Base-by-base conservation (phyloP, 1,284 basidiomycete species). In the Vanrija humicola region DNA sequence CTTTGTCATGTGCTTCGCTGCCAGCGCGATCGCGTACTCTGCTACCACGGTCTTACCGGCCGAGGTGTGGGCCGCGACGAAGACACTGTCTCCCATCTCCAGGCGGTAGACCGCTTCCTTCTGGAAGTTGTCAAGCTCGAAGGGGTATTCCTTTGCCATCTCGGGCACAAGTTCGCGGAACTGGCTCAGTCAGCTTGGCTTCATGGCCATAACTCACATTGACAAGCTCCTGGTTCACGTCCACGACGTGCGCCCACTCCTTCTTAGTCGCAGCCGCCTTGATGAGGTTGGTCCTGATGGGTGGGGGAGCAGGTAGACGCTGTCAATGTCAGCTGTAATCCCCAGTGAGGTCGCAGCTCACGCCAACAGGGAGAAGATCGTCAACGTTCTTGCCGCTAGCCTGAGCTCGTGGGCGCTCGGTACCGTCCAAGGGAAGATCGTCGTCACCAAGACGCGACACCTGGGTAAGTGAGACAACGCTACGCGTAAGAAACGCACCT, bases 31-130 rank as follows among this genome's bases (percentile, higher is more conserved):
- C 5, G 96, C 96, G 74, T 98, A 99, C 73, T 99, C 96, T 1
- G 96, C 95, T n/a, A 97, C 92, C 15, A 97, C 94, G 0, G 93
- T 96, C 77, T 98, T 97, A 48, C 93, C 93, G 25, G 94, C 94
- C 29, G 89, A 93, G 3, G 93, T 98, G 76, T 98, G 94, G 3
- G 94, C 94, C 6, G 94, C 94, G 16, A 98, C 94, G 75, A 99
- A 99, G 18, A 99, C 95, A 15, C 90, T 94, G 68, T 99, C 91
- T 16, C 94, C 95, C 81, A 91, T 88, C 75, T 99, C 96, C 14
- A 99, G 83, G 72, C 95, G 93, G 77, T 97, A 98, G 7, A 98
- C 90, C 0, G 96, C 96, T 76, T 98, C 92, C 76, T 98, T 98
- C 74, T 99, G 96, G 78, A 92, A 92, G 5, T 84, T 89, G 72